phyloP scores from a whole-genome alignment of 768 basidiomycete species.

The Omphalotus guepiniiformis region DNA sequence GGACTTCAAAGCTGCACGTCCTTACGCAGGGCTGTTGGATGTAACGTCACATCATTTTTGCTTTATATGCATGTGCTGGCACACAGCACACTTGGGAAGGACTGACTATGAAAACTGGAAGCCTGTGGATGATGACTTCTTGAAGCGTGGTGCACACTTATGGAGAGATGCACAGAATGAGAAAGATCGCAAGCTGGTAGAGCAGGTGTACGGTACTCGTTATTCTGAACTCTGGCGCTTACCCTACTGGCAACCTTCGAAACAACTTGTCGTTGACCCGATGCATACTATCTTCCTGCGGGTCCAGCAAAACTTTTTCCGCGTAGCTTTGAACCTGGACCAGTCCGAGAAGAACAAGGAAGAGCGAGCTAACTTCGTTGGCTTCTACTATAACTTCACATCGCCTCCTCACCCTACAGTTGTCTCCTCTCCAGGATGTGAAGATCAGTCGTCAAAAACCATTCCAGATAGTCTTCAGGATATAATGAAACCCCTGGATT shows the following conservation, averaged over 20 bases:
- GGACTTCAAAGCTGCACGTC: neutral
- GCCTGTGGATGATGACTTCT: conserved; percentile 2
- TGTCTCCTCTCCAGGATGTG: neutral
- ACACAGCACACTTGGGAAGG: neutral
- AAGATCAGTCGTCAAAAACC: too few relatives aligned
- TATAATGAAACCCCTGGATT: neutral
- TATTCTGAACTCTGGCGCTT: conserved; percentile 27
- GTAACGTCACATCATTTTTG: neutral
- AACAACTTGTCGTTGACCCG: conserved; percentile 26
- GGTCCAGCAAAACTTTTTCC: neutral
- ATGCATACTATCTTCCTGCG: conserved; percentile 27
- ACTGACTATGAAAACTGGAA: conserved; percentile 14
- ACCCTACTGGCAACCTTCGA: conserved; percentile 32
- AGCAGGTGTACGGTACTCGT: conserved; percentile 18
- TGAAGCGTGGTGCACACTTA: conserved; percentile 15
- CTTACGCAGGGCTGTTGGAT: neutral
- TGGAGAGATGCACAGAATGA: conserved; percentile 18
- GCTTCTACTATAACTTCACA: neutral
- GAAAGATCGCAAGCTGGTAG: conserved; percentile 13
- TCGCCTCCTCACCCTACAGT: neutral
- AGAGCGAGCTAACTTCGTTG: neutral
- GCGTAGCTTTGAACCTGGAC: neutral
- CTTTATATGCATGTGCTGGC: neutral
- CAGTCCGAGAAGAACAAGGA: neutral
- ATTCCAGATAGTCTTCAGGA: neutral